phyloP scores from a whole-genome alignment of 1,284 basidiomycete genomes.

The Violaceomyces palustris region DNA sequence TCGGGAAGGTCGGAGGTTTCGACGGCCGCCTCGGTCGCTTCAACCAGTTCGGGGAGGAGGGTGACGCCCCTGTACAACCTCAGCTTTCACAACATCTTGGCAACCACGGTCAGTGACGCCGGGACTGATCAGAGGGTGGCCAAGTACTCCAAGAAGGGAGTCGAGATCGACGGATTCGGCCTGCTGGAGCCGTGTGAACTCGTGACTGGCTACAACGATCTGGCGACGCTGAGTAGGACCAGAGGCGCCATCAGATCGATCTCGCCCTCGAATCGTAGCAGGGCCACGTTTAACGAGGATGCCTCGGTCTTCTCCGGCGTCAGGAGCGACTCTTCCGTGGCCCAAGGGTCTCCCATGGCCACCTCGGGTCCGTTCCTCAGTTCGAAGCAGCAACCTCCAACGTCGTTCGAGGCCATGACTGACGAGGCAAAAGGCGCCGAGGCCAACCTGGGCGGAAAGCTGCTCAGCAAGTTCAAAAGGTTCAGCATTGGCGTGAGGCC shows the following conservation, averaged over 20 bases:
- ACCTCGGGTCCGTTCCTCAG: too few relatives aligned
- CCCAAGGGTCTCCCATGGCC: too few relatives aligned
- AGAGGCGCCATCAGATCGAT: too few relatives aligned
- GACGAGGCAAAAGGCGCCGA: conserved; percentile 33
- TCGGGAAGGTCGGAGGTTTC: conserved; percentile 17
- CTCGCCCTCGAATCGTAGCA: too few relatives aligned
- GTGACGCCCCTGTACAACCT: conserved; percentile 93
- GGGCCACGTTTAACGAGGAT: too few relatives aligned
- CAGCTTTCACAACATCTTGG: conserved; percentile 84
- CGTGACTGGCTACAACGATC: conserved; percentile 28
- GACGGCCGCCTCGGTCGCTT: conserved; percentile 14
- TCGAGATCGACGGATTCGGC: conserved; percentile 54
- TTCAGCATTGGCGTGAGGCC: conserved; percentile 24
- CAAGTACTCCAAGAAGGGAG: conserved; percentile 74
- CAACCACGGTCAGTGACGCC: conserved; percentile 82
- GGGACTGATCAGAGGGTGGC: conserved; percentile 93
- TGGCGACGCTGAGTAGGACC: conserved; percentile 24
- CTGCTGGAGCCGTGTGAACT: conserved; percentile 50
- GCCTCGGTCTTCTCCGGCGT: conserved; percentile 10
- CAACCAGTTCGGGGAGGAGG: conserved; percentile 56
- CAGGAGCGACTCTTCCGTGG: too few relatives aligned
- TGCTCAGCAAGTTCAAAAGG: conserved; percentile 35
- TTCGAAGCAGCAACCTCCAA: conserved; percentile 25
- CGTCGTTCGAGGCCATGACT: conserved; percentile 43
- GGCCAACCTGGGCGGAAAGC: conserved; percentile 28